Percentiles rank a stretch among this genome's conserved stretches.
phyloP scores from a whole-genome alignment of 495 filamentous ascomycete genomes.

The Lichenothelia convexa region DNA sequence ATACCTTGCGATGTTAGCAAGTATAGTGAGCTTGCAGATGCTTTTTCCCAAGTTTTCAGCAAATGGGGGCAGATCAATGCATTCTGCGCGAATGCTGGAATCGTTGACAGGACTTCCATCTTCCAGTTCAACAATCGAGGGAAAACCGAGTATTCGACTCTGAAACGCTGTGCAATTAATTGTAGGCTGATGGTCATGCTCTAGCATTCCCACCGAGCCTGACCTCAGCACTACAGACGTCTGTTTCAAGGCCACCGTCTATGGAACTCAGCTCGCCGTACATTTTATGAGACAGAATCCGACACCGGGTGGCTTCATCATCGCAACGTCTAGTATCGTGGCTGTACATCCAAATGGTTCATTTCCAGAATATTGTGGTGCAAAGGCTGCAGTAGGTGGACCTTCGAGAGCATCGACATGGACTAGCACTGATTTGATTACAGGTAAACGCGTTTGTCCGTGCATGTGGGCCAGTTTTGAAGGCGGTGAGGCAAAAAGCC shows the following conservation, averaged over 20 bases:
- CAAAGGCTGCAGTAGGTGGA: constrained; percentile 20
- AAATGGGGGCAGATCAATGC: constrained; percentile 23
- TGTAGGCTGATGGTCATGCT: not conserved
- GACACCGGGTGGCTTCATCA: constrained; percentile 20
- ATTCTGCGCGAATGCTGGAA: constrained; percentile 26
- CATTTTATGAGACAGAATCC: constrained; percentile 27
- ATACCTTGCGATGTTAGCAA: constrained; percentile 19
- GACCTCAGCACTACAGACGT: constrained; percentile 21
- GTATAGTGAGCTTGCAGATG: constrained; percentile 20
- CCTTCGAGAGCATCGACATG: not conserved
- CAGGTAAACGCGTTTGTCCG: constrained; percentile 22
- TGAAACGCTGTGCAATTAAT: not conserved
- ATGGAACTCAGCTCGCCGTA: constrained; percentile 23
- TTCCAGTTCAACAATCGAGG: constrained; percentile 14
- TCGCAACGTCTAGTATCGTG: constrained; percentile 20
- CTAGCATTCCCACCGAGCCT: constrained; percentile 19
- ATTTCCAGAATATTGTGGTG: constrained; percentile 24
- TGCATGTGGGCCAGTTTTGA: constrained; percentile 16
- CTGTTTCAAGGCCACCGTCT: constrained; percentile 25
- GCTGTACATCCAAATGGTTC: constrained; percentile 20
- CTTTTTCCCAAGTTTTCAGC: constrained; percentile 19
- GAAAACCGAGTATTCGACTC: constrained; percentile 4
- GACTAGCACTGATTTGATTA: too few relatives aligned
- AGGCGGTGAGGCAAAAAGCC: constrained; percentile 5
- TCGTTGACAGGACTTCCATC: constrained; percentile 19